Base-by-base conservation (phyloP, 2,329 filamentous ascomycete genomes). In the Fusarium chaquense region DNA sequence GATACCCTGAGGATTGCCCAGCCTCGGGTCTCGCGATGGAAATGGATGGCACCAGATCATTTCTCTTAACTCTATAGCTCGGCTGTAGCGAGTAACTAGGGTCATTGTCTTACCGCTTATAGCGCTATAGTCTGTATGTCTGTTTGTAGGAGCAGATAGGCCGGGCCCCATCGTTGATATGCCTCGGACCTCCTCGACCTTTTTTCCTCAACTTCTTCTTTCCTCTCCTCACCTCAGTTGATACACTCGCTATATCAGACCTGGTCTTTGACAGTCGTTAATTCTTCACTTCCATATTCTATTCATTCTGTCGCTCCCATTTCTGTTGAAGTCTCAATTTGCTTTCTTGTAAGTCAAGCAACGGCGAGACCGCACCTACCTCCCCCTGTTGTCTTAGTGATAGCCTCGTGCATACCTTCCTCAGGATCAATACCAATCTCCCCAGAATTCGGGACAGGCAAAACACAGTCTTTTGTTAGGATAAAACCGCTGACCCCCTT, bases 11-110 rank as follows among this genome's bases (percentile, higher is more conserved):
- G n/a, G n/a, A 75, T 72, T 61, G 64, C 67, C 68, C 69, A 74
- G 69, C 59, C 69, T 65, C 71, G 70, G 72, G 70, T 73, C 72
- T 75, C 61, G 70, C 68, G 62, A 63, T 60, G 41, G 47, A 62
- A 32, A 38, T 61, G 41, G 47, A 38, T 61, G 41, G 47, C 49
- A 68, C 40, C 33, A 59, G 65, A 65, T 73, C 72, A 73, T 74
- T 74, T 74, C 72, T 73, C 53, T 64, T 56, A 57, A 60, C 28
- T 59, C 55, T 65, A 45, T 63, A 66, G 49, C 50, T 18, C 63
- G 36, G 45, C 24, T 41, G 51, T 64, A 58, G 43, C 44, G 33
- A 58, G 44, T 41, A 52, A 20, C 58, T 64, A 52, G 59, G 54
- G 45, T 40, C 56, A 40, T 15, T 55, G 41, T 20, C 35, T 41